These are phyloP conservation scores for Geotrichum cucujoidarum DNA, from an alignment of 1,139 yeast species.

Conservation along the genomic window DNA sequence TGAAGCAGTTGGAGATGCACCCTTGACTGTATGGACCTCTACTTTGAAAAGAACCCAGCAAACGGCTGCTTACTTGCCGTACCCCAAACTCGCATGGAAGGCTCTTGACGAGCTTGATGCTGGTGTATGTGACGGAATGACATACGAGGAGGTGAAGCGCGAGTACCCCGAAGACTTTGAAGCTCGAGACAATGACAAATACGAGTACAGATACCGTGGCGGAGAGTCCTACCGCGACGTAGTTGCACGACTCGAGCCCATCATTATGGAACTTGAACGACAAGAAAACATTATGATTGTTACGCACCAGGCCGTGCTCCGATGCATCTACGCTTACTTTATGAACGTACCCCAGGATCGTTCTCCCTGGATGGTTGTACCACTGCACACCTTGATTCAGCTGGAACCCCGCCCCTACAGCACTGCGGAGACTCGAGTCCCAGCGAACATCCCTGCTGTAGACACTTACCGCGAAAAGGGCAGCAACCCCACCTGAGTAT, in stretches of 20 bases:
- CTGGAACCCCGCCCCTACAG: conserved; percentile 91
- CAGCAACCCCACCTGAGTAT: background rate
- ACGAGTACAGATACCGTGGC: conserved; percentile 91
- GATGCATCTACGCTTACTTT: conserved; percentile 94
- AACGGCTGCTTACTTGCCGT: conserved; percentile 79
- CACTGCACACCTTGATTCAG: conserved; percentile 87
- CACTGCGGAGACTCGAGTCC: conserved; percentile 80
- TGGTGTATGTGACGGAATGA: conserved; percentile 94
- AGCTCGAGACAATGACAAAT: conserved; percentile 93
- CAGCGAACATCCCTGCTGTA: conserved; percentile 96
- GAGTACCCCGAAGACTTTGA: conserved; percentile 89
- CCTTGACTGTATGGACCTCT: conserved; percentile 93
- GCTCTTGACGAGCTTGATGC: conserved; percentile 97
- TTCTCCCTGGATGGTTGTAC: conserved; percentile 98
- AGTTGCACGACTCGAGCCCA: conserved; percentile 89
- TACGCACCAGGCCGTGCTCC: conserved; percentile 94
- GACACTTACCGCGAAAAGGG: conserved; percentile 95
- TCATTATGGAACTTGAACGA: conserved; percentile 95
- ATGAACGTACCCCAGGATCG: conserved; percentile 98
- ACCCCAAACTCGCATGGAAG: conserved; percentile 87
- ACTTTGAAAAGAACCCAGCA: conserved; percentile 90
- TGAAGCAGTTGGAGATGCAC: conserved; percentile 68
- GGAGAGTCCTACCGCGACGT: conserved; percentile 97
- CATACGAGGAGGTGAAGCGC: conserved; percentile 80
- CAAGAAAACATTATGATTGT: conserved; percentile 93